Percentiles rank a stretch among this genome's conserved stretches.
Conservation (phyloP, 306 rosid species). For the Heteromeles arbutifolia region DNA sequence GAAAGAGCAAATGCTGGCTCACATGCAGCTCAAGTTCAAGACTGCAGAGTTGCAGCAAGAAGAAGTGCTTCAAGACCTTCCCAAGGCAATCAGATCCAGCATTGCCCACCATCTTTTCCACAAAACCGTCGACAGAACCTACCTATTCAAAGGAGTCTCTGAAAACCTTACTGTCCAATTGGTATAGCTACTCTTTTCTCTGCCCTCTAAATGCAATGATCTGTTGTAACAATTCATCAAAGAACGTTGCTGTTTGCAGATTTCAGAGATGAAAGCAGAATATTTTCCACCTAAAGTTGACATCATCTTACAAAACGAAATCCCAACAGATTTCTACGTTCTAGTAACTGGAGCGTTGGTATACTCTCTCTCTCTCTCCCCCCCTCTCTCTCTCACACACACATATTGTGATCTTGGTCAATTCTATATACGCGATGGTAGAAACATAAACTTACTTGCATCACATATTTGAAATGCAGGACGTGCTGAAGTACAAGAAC, state of each 20-base stretch:
- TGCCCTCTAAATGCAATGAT: background rate
- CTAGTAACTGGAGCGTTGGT: slow-evolving; percentile 79
- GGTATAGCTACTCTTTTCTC: slow-evolving; percentile 29
- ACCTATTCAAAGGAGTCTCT: slow-evolving; percentile 67
- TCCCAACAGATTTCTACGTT: slow-evolving; percentile 72
- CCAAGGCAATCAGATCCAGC: slow-evolving; percentile 71
- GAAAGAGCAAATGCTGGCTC: slow-evolving; percentile 81
- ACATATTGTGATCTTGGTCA: background rate
- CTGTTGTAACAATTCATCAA: background rate
- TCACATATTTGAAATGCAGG: slow-evolving; percentile 50
- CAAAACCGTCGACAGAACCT: slow-evolving; percentile 43
- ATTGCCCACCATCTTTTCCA: slow-evolving; percentile 75
- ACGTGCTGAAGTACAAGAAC: slow-evolving; percentile 50
- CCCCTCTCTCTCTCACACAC: background rate
- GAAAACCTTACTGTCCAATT: slow-evolving; percentile 58
- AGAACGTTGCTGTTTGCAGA: slow-evolving; percentile 26
- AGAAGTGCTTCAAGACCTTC: slow-evolving; percentile 58
- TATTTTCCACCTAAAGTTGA: slow-evolving; percentile 83
- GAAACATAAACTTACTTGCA: slow-evolving; percentile 9
- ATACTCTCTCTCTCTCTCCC: slow-evolving; percentile 18
- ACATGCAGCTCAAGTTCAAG: slow-evolving; percentile 75
- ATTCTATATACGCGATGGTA: background rate
- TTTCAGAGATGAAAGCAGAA: slow-evolving; percentile 76
- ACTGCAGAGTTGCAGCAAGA: slow-evolving; percentile 81
- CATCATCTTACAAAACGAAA: slow-evolving; percentile 73